A percentile compares a stretch with the other conserved stretches of the same genome.
phyloP scores from a whole-genome alignment of 176 grass and related monocot species.

The Carex parvula region DNA sequence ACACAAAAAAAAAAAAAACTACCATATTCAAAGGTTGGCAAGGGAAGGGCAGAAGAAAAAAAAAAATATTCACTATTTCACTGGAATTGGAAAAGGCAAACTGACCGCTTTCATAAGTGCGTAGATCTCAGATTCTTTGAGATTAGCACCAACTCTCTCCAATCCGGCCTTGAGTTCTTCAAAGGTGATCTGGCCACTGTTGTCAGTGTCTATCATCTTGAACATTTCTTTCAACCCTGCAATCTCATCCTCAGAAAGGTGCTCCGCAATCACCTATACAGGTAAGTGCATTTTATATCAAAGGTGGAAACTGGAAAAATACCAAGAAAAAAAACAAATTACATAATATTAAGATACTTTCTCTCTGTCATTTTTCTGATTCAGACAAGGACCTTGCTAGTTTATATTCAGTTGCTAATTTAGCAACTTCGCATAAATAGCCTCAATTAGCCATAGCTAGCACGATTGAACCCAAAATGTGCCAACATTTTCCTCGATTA shows the following conservation, averaged over 20 bases:
- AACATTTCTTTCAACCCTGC: slow-evolving; percentile 88
- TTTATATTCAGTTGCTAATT: slow-evolving; percentile 15
- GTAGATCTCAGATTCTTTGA: slow-evolving; percentile 73
- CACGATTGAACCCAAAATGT: background rate
- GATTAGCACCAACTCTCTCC: slow-evolving; percentile 61
- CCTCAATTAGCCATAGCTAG: background rate
- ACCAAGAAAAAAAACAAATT: background rate
- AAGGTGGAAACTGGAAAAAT: background rate
- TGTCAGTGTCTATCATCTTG: slow-evolving; percentile 84
- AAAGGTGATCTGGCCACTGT: slow-evolving; percentile 77
- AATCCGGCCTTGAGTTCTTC: slow-evolving; percentile 73
- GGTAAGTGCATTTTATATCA: background rate
- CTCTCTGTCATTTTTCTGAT: background rate
- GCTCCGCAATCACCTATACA: slow-evolving; percentile 74
- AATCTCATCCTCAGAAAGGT: slow-evolving; percentile 76
- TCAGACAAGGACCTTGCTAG: background rate
- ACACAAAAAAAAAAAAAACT: background rate
- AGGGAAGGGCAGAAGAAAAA: background rate
- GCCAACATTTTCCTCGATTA: background rate
- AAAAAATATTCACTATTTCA: background rate
- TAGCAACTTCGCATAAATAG: background rate
- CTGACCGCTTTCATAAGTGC: slow-evolving; percentile 66
- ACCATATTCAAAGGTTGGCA: background rate
- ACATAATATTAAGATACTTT: background rate
- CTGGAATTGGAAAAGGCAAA: background rate